Evolutionary conservation across 2,329 filamentous ascomycete genomes (phyloP).

Genomic region (Harringtonia lauricola): DNA sequence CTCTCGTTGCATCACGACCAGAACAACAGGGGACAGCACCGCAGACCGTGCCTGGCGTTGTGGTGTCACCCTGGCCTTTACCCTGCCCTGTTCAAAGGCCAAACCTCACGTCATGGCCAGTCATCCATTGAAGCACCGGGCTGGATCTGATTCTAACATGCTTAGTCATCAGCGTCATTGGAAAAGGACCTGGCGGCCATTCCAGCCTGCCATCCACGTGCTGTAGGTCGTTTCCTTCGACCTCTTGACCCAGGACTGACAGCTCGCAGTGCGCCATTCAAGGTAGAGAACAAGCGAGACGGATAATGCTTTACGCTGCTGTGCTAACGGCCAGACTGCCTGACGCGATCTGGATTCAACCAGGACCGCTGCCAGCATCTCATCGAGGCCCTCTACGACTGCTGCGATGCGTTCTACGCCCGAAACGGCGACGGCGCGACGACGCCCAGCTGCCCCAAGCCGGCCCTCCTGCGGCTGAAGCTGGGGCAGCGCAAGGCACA

Average conservation of each 20-base stretch:
- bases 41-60: no score
- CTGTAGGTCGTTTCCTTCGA: constrained; percentile 41
- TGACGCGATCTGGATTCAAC: constrained; percentile 74
- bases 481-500: constrained; percentile 55
- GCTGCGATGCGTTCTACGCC: constrained; percentile 82
- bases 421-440: constrained; percentile 64
- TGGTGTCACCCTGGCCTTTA: no score
- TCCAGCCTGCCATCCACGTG: constrained; percentile 76
- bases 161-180: constrained; percentile 22
- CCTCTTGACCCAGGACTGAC: no score
- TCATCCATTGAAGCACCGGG: no score
- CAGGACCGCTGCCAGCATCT: constrained; percentile 71
- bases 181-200: constrained; percentile 63
- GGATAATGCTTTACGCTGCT: no score
- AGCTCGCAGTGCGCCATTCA: constrained; percentile 50
- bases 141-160: no score
- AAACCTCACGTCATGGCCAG: no score
- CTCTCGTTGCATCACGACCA: no score
- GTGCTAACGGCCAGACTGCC: constrained; percentile 49
- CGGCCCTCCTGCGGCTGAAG: constrained; percentile 68
- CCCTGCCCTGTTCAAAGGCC: no score
- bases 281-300: no score
- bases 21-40: no score
- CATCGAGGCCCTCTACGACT: constrained; percentile 83
- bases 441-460: constrained; percentile 77